Evolutionary conservation across 768 basidiomycete genomes (phyloP), one percentile per base, ranked within the genome.

Genomic region (Sarcomyxa edulis): DNA sequence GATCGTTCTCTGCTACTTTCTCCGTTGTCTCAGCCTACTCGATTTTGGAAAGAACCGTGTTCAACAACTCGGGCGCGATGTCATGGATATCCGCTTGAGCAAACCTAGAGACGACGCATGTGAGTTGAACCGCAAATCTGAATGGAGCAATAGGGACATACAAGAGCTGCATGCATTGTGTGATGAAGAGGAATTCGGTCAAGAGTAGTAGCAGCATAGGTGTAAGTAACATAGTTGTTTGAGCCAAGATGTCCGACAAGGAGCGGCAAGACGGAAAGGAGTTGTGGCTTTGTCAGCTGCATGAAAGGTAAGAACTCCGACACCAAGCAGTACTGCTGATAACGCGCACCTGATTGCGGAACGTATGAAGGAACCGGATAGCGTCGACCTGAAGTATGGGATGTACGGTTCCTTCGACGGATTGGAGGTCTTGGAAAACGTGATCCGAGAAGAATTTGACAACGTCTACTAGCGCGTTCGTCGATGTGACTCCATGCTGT

Each of bases 201-300:
- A 53, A 99, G 94, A n/a, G 94, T 91, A 50, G 96, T 93, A 12
- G 96, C 94, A 7, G 94, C 92, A 60, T 97, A 98, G 0, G 95
- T 94, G 52, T 87, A 95, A 18, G 86, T 84, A 33, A 98, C 95
- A 60, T 91, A 94, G 54, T 92, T 91, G 36, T 73, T 66, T 14
- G 89, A 90, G 5, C 69, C 65, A 23, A 98, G 78, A 56, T 95
- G 94, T 9, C 72, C 80, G 19, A 84, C 76, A 7, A 98, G 77
- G 14, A 89, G 70, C 0, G 95, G 96, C 1, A 98, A 65, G 15
- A 98, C 95, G 2, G 89, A 82, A 6, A 94, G 71, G 7, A 98
- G 71, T 72, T 99, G 95, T 11, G 84, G 78, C 65, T 98, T 98
- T 5, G 91, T 93, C 34, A 98, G 71, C 87, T 93, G 53, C n/a